Evolutionary conservation across 75 land plant genomes (phyloP).

Genomic region (Pinus taeda): DNA sequence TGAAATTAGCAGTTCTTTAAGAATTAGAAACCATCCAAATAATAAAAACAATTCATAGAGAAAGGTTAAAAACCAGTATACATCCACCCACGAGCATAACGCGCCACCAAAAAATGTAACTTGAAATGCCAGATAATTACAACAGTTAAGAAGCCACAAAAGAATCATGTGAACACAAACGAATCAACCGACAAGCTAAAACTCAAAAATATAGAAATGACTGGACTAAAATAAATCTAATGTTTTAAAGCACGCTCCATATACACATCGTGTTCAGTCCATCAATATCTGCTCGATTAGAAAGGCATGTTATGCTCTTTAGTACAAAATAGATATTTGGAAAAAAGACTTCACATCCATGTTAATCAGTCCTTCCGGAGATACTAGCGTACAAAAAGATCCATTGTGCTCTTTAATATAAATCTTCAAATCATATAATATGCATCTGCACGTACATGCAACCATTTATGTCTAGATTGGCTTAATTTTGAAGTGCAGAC

Average conservation of each 20-base stretch:
- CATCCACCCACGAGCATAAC: not conserved
- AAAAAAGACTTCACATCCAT: too few relatives aligned
- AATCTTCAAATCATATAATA: too few relatives aligned
- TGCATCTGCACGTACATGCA: not conserved
- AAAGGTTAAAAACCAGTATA: not conserved
- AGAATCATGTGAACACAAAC: not conserved
- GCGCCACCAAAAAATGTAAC: not conserved
- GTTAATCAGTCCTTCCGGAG: too few relatives aligned
- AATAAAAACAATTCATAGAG: not conserved
- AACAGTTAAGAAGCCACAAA: not conserved
- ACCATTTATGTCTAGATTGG: slow-evolving; percentile 55
- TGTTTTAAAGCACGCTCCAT: not conserved
- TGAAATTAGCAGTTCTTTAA: not conserved
- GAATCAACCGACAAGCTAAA: not conserved
- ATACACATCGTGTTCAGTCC: too few relatives aligned
- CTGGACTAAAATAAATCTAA: not conserved
- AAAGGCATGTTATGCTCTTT: too few relatives aligned
- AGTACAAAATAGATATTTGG: too few relatives aligned
- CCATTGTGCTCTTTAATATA: not conserved
- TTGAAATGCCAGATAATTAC: not conserved
- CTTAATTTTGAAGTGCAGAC: slow-evolving; percentile 96
- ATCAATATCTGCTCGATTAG: too few relatives aligned
- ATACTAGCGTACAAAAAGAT: too few relatives aligned
- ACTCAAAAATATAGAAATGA: not conserved
- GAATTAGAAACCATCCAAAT: not conserved